phyloP scores from a whole-genome alignment of 345 rosid species.

The Eucalyptus erythrocorys region DNA sequence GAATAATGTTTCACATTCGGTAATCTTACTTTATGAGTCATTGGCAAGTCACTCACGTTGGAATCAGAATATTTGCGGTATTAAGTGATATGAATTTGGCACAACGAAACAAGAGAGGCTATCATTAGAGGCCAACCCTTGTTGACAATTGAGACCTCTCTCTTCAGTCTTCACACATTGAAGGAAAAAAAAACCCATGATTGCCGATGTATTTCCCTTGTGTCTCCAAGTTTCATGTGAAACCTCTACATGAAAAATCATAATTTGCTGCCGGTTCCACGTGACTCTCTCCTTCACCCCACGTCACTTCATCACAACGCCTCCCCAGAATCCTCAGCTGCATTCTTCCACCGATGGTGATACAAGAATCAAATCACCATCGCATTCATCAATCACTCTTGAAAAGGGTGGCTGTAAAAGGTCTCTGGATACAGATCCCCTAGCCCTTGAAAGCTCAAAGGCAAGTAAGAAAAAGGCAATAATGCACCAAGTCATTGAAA shows the following conservation, averaged over 20 bases:
- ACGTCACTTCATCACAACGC: background rate
- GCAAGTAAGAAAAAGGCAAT: background rate
- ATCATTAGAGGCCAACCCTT: background rate
- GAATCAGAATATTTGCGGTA: background rate
- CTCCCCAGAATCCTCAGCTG: background rate
- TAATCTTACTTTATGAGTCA: background rate
- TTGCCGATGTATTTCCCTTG: background rate
- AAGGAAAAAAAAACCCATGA: background rate
- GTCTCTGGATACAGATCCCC: slow-evolving; percentile 43
- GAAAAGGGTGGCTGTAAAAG: background rate
- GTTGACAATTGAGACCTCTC: background rate
- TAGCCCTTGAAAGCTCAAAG: background rate
- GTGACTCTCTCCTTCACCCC: background rate
- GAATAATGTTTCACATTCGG: background rate
- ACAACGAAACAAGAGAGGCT: background rate
- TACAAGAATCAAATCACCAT: background rate
- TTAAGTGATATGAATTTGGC: background rate
- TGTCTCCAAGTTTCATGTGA: slow-evolving; percentile 4
- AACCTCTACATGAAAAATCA: background rate
- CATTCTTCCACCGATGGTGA: background rate
- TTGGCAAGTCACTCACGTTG: background rate
- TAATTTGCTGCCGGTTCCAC: background rate
- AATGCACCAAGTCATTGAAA: background rate
- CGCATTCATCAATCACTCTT: background rate
- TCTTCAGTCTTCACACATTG: background rate